Evolutionary conservation across 2,329 filamentous ascomycete species (phyloP).

Genomic region (Trichoderma brevicompactum): DNA sequence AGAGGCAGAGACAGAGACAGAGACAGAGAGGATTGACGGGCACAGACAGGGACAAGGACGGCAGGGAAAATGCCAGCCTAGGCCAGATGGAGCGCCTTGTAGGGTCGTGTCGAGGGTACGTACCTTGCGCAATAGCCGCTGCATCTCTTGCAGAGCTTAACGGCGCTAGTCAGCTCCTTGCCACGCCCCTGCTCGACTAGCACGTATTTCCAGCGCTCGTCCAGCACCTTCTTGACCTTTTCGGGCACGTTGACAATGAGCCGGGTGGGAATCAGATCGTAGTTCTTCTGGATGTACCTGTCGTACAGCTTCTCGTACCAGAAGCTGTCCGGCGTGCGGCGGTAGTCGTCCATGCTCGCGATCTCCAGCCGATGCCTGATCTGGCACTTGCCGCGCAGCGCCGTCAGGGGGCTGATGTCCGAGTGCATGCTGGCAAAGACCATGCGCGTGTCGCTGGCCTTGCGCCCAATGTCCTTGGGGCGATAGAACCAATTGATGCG

Average conservation of each 20-base stretch:
- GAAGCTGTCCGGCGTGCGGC: conserved; percentile 83
- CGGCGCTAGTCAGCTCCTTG: conserved; percentile 93
- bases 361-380: conserved; percentile 91
- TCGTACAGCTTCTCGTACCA: conserved; percentile 99
- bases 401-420: conserved; percentile 89
- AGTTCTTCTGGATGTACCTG: conserved; percentile 96
- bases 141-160: conserved; percentile 95
- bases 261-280: conserved; percentile 91
- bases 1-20: not conserved
- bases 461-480: conserved; percentile 92
- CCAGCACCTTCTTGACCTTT: conserved; percentile 91
- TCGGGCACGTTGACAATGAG: conserved; percentile 95
- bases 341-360: conserved; percentile 77
- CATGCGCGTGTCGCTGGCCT: conserved; percentile 85
- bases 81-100: conserved; percentile 25
- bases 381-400: conserved; percentile 89
- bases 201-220: conserved; percentile 96
- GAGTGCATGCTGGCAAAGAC: conserved; percentile 99
- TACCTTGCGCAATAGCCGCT: conserved; percentile 88
- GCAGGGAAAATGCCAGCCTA: conserved; percentile 2
- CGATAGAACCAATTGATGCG: conserved; percentile 99
- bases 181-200: conserved; percentile 90
- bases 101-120: conserved; percentile 38
- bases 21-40: not conserved
- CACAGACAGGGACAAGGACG: conserved; percentile 26